phyloP scores from a whole-genome alignment of 495 filamentous ascomycete genomes.

The Hypoxylon intermedium region DNA sequence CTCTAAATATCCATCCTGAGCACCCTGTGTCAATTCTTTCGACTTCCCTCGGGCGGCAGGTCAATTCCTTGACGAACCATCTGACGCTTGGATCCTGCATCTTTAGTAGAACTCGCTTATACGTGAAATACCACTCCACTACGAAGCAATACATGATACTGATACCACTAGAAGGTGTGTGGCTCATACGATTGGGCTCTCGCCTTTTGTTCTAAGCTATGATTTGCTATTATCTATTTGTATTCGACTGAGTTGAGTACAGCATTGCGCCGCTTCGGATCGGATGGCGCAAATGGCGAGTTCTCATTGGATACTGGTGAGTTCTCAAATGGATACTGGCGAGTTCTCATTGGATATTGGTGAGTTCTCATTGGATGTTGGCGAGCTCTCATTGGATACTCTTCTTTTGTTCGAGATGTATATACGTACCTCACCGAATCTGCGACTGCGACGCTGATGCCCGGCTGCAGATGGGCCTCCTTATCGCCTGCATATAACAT shows the following conservation, averaged over 20 bases:
- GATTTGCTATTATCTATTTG: conserved; percentile 9
- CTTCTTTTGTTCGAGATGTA: neutral
- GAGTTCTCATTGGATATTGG: too few relatives aligned
- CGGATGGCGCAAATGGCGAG: neutral
- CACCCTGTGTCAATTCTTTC: neutral
- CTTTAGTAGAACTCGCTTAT: neutral
- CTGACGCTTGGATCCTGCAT: neutral
- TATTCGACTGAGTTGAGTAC: neutral
- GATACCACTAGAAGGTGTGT: neutral
- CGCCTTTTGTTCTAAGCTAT: conserved; percentile 1
- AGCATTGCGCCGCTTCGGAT: neutral
- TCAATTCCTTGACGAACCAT: neutral
- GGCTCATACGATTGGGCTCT: conserved; percentile 3
- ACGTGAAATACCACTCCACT: neutral
- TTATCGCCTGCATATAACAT: too few relatives aligned
- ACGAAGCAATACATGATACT: neutral
- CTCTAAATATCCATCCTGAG: too few relatives aligned
- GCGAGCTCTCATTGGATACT: neutral
- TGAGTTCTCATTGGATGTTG: neutral
- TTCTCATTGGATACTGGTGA: neutral
- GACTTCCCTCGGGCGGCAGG: neutral
- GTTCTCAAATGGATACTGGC: too few relatives aligned
- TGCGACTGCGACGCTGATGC: neutral
- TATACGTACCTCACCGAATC: too few relatives aligned
- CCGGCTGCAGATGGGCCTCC: too few relatives aligned